These are phyloP conservation scores for Exserohilum turcica DNA, from an alignment of 2,329 filamentous ascomycete genomes.

Conservation along the genomic window DNA sequence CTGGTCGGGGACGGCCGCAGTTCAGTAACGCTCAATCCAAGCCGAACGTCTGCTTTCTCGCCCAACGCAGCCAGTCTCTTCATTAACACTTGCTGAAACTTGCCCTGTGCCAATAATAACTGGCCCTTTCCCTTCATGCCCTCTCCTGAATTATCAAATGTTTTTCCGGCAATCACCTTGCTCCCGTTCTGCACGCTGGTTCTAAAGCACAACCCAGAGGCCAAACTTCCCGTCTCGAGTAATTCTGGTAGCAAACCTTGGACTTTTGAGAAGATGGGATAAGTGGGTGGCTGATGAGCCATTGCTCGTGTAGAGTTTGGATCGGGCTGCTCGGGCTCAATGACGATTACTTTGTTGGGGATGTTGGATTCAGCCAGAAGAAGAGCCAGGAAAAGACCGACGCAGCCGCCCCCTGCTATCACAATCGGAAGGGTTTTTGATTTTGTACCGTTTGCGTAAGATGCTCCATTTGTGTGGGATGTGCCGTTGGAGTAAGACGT, in stretches of 20 bases:
- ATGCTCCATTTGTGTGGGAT: neutral
- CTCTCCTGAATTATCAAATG: conserved; percentile 30
- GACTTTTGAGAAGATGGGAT: conserved; percentile 46
- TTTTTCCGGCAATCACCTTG: conserved; percentile 36
- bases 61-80: conserved; percentile 17
- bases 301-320: conserved; percentile 48
- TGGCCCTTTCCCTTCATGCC: conserved; percentile 31
- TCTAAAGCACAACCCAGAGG: conserved; percentile 37
- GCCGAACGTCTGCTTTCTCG: conserved; percentile 20
- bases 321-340: conserved; percentile 34
- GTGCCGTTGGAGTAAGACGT: neutral
- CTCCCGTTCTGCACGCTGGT: conserved; percentile 28
- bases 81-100: conserved; percentile 38
- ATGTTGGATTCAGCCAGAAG: conserved; percentile 45
- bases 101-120: conserved; percentile 39
- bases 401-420: conserved; percentile 50
- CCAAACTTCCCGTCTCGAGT: conserved; percentile 30
- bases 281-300: conserved; percentile 50
- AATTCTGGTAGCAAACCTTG: conserved; percentile 47
- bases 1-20: conserved; percentile 13
- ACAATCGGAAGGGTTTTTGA: conserved; percentile 33
- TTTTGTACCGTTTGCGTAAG: neutral
- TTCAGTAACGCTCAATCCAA: conserved; percentile 26
- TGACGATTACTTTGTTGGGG: conserved; percentile 42
- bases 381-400: conserved; percentile 50